Conservation (phyloP, 2,329 filamentous ascomycete genomes). For the Lachnellula hyalina region DNA sequence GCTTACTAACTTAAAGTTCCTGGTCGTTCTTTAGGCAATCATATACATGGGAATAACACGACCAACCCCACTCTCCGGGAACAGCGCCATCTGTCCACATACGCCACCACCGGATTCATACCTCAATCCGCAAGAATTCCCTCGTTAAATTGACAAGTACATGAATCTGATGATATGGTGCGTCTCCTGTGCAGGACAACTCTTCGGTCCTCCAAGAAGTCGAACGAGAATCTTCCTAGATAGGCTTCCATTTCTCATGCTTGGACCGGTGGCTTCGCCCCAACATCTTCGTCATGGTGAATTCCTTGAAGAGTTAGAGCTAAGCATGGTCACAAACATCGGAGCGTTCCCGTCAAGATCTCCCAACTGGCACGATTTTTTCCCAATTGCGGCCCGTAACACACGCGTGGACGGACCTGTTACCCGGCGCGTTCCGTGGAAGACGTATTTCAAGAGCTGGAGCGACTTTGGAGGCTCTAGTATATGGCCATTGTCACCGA, state of each 20-base stretch:
- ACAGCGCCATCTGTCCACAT: neutral
- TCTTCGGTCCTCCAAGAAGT: neutral
- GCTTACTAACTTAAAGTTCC: no score
- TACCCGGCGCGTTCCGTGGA: neutral
- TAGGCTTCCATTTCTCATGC: neutral
- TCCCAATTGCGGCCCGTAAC: neutral
- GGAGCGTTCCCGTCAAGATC: neutral
- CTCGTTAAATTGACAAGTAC: neutral
- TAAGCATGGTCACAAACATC: neutral
- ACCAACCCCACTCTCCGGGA: conserved; percentile 6
- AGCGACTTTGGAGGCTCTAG: no score
- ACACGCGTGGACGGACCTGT: neutral
- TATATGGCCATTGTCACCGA: no score
- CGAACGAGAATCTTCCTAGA: neutral
- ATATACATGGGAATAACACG: neutral
- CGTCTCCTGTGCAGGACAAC: neutral
- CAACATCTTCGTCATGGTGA: neutral
- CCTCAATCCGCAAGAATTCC: neutral
- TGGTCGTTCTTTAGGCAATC: neutral
- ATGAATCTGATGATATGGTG: neutral
- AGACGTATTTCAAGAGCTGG: neutral
- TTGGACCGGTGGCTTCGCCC: neutral
- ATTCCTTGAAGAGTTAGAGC: neutral
- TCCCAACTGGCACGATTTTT: neutral
- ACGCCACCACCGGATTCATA: neutral